Base-by-base conservation (phyloP, 164 flowering plant genomes). In the Tinospora cordifolia region DNA sequence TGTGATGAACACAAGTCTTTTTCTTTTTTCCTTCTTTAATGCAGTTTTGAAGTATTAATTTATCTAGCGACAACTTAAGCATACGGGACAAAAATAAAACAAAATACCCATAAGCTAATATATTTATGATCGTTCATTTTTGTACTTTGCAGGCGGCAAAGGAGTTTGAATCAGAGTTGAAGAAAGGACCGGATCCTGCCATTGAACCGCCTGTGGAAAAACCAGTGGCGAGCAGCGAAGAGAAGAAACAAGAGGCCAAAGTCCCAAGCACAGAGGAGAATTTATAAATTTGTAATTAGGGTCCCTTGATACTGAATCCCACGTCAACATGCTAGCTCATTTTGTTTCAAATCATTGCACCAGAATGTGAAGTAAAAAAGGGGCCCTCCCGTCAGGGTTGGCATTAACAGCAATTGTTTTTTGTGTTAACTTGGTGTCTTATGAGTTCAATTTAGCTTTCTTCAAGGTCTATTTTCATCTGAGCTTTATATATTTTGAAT, bases 121-220 rank as follows among this genome's bases (percentile, higher is more conserved):
- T 58, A 25, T 19, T 58, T 21, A 15, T 58, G 6, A 25, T 19
- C 1, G 11, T 6, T 63, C 36, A 25, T 5, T 63, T 6, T 68
- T 40, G 49, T 74, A 72, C 54, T 1, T 71, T 81, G 71, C 86
- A 90, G 95, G 95, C 95, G 59, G 92, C 95, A 5, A 90, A 90
- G 76, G 95, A 90, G 75, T 88, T 90, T 24, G 92, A 90, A 75
- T 71, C 90, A 1, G 97, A 92, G 80, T 77, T 92, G 69, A 92
- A 86, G 71, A 89, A 90, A 77, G 88, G 84, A 8, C 86, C 87
- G 0, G 92, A 84, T 14, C 65, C 83, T 10, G 1, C 65, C 3
- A 38, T 38, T 8, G 89, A 82, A 44, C 2, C 78, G 0, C 59
- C 87, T 0, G 73, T 57, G 8, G 89, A 78, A 70, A 77, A 84